Base-by-base conservation (phyloP, 2,329 filamentous ascomycete genomes). In the Pestalotiopsis sp. region DNA sequence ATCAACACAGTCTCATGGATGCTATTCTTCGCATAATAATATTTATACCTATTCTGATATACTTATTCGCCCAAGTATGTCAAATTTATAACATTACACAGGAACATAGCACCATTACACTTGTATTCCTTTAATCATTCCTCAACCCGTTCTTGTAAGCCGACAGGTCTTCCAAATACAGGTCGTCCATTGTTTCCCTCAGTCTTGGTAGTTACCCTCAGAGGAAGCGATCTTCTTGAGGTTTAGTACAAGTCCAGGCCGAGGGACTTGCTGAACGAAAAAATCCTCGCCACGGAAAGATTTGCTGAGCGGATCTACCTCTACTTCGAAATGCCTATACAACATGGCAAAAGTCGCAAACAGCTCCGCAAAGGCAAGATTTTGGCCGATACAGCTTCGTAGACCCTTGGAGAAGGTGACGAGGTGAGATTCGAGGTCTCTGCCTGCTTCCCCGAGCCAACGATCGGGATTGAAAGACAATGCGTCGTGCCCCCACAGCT, bases 391-490 rank as follows among this genome's bases (percentile, higher is more conserved):
- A 17, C 59, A 62, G 13, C 25, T 36, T 12, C 59, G 59, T 13
- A 39, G 20, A 5, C 27, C 59, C 12, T 62, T 36, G 59, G 25
- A 36, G 17, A 62, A 62, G 17, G 25, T 62, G 0, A 62, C 31
- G 17, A 62, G 31, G 11, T 62, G 31, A 12, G 25, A 36, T 12
- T 62, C 59, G 4, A 62, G 25, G 17, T 39, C 17, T 31, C 31
- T 62, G 2, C 59, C 31, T 17, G 20, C 62, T 23, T 69, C 62
- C 5, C 20, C 41, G 14, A 69, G 25, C 67, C 67, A 69, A 14
- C 67, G 27, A 23, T 69, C 67, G 2, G 67, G 67, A 25, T 61
- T 66, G 67, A 62, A 69, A 5, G 49, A 31, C 56, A 66, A 45
- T 25, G 41, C 62, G 27, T 69, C 67, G 7, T 45, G 38, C 25